phyloP scores from a whole-genome alignment of 169 alveolate species.

The Blepharisma undulans region DNA sequence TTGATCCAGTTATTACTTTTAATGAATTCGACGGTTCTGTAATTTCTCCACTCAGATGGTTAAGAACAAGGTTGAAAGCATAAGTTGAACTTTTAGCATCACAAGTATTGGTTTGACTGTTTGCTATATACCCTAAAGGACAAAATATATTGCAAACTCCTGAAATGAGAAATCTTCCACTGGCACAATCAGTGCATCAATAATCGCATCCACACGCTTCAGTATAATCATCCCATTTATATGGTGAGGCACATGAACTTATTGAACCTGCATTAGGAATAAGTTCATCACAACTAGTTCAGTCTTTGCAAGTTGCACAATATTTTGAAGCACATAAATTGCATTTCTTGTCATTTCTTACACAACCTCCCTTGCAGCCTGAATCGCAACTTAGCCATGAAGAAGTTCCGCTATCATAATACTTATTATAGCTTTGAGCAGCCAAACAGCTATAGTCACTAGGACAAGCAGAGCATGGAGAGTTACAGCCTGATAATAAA shows the following conservation, averaged over 20 bases:
- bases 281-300: not conserved
- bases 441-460: not conserved
- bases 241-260: not conserved
- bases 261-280: not conserved
- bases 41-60: not conserved
- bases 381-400: not conserved
- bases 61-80: not conserved
- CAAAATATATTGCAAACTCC: not conserved
- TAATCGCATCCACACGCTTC: not conserved
- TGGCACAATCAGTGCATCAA: not conserved
- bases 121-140: constrained; percentile 1
- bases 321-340: not conserved
- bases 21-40: not conserved
- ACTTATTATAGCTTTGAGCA: not conserved
- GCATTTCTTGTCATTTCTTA: not conserved
- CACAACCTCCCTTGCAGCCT: not conserved
- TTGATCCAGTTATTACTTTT: not conserved
- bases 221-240: not conserved
- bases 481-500: not conserved
- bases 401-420: not conserved
- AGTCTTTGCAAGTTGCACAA: not conserved
- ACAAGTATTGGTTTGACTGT: not conserved
- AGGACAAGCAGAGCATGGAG: not conserved
- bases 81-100: not conserved
- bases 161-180: not conserved